Evolutionary conservation across 1,284 basidiomycete species (phyloP), one percentile per base, ranked within the genome.

Genomic region (Thelephora terrestris): DNA sequence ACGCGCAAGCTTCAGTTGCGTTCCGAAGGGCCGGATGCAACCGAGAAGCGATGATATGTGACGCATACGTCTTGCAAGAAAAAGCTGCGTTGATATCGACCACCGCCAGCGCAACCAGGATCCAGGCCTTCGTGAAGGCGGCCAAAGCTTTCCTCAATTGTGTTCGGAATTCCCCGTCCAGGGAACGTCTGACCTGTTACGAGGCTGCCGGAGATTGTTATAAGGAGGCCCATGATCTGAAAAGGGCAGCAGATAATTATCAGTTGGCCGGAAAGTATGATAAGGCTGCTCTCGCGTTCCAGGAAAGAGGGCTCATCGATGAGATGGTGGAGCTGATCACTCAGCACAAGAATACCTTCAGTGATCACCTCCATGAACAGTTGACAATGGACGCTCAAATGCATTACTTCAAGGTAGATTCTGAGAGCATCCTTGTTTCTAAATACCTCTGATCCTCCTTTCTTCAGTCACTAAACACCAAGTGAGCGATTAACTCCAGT

Each of bases 1-100:
- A 77, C 53, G 55, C 64, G 0, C 75, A 83, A 54, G 81, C 85
- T 0, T 76, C 71, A 61, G 70, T 78, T 47, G 80, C 78, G 50
- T 87, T 76, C 50, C 69, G 75, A 46, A 71, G 76, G 17, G 83
- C 84, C 2, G 60, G 52, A 1, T 57, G 69, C 29, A 60, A 53
- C 0, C 66, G 69, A 10, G 70, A 79, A 18, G 39, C 18, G 10
- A 18, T 3, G 12, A 42, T 42, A 17, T 21, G 21, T 14, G n/a
- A 42, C 2, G 39, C 39, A 14, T 42, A 18, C 39, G 10, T 23
- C 17, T 17, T 42, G 10, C 20, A 17, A 42, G 39, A 42, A n/a
- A 21, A 23, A 5, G 39, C 39, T 42, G 5, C n/a, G 9, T 17
- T 17, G n/a, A 20, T 25, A 23, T n/a, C 20, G 16, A 14, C 37